These are phyloP conservation scores for Pyropia yezoensis DNA, from an alignment of 23 red algal species.

Conservation along the genomic window DNA sequence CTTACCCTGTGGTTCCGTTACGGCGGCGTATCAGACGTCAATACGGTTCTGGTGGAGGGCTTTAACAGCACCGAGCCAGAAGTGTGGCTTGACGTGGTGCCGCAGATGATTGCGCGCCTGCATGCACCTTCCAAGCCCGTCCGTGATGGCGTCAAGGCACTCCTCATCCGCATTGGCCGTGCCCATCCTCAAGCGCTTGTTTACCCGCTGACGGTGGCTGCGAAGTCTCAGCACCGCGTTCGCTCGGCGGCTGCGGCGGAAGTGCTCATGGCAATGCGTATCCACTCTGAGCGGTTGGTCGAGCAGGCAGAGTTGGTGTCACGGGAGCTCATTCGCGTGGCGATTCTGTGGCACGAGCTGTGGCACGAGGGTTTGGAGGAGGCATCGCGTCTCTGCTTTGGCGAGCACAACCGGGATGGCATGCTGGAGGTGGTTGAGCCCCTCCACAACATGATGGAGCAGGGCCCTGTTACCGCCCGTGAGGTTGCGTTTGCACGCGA, in stretches of 20 bases:
- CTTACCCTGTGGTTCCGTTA: conserved; percentile 97
- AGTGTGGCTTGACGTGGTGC: conserved; percentile 94
- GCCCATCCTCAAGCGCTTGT: conserved; percentile 90
- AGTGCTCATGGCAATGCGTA: conserved; percentile 36
- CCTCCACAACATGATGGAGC: conserved; percentile 84
- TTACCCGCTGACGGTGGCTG: conserved; percentile 88
- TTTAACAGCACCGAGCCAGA: conserved; percentile 65
- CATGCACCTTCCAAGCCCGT: conserved; percentile 69
- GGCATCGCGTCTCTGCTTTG: conserved; percentile 83
- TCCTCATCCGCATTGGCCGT: conserved; percentile 70
- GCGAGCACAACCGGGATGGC: conserved; percentile 73
- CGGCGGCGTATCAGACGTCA: conserved; percentile 46
- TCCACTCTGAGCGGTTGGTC: conserved; percentile 67
- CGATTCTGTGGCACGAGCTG: conserved; percentile 89
- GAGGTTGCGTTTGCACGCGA: conserved; percentile 72
- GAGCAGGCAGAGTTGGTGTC: conserved; percentile 87
- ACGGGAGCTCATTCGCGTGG: conserved; percentile 74
- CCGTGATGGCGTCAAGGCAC: conserved; percentile 49
- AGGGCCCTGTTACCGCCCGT: conserved; percentile 56
- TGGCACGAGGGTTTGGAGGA: conserved; percentile 96
- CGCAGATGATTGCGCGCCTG: conserved; percentile 95
- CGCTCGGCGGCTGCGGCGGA: conserved; percentile 29
- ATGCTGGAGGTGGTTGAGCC: conserved; percentile 87
- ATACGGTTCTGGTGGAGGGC: conserved; percentile 43
- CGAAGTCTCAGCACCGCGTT: conserved; percentile 31